Percentiles rank a stretch among this genome's conserved stretches.
These are phyloP conservation scores for Euryodendron excelsum DNA, from an alignment of 148 eudicot genomes.

Conservation along the genomic window DNA sequence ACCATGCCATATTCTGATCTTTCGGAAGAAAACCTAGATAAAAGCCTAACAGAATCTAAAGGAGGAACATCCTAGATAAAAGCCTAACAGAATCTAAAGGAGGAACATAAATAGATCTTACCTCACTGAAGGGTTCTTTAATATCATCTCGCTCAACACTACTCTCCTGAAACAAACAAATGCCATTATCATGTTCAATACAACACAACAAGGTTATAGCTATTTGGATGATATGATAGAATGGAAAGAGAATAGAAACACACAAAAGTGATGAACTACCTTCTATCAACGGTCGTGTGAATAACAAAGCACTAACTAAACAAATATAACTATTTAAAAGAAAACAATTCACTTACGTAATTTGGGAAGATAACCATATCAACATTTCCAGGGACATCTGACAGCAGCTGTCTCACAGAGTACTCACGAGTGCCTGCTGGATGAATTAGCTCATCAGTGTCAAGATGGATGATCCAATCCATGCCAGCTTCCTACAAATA, in stretches of 20 bases:
- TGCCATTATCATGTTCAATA: not conserved
- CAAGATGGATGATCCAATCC: conserved; percentile 89
- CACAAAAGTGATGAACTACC: not conserved
- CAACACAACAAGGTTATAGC: not conserved
- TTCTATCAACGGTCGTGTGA: not conserved
- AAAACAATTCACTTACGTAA: conserved; percentile 46
- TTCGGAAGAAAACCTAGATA: too few species aligned
- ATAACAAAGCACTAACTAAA: not conserved
- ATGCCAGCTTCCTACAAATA: conserved; percentile 54
- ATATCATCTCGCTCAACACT: conserved; percentile 68
- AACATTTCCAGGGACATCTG: conserved; percentile 49
- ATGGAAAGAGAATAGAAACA: not conserved
- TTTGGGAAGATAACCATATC: conserved; percentile 61
- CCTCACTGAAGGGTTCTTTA: conserved; percentile 71
- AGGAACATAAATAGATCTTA: conserved; percentile 17
- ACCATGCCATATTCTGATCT: too few species aligned
- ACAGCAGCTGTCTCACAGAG: conserved; percentile 50
- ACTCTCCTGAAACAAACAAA: conserved; percentile 50
- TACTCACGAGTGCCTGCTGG: conserved; percentile 69
- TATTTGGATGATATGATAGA: not conserved
- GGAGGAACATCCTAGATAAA: too few species aligned
- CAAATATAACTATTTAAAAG: not conserved
- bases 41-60: too few species aligned
- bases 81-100: too few species aligned
- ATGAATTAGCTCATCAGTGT: conserved; percentile 81